A percentile compares a stretch with the other conserved stretches of the same genome.
Evolutionary conservation across 768 basidiomycete genomes (phyloP).

Genomic region (Lactarius indigo): DNA sequence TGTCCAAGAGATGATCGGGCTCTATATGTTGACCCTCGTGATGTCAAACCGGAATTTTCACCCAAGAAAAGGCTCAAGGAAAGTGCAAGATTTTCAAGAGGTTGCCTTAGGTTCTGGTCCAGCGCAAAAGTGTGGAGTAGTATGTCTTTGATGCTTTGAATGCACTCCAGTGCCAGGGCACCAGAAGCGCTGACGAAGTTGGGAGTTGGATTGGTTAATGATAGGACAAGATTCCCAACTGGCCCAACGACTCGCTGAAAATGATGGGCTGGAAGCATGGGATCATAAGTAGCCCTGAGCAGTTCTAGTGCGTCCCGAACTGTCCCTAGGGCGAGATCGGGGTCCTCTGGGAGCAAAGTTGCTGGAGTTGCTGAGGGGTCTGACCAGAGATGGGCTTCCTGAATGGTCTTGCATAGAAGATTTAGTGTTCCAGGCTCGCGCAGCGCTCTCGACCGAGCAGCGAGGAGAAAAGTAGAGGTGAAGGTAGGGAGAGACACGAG

Average conservation of each 20-base stretch:
- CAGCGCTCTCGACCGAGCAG: conserved; percentile 59
- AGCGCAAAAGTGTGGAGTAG: conserved; percentile 23
- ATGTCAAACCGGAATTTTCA: conserved; percentile 16
- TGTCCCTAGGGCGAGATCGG: conserved; percentile 47
- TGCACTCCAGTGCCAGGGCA: conserved; percentile 20
- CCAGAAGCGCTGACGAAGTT: conserved; percentile 17
- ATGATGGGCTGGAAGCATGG: conserved; percentile 16
- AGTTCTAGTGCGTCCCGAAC: conserved; percentile 33
- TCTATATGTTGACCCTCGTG: conserved; percentile 15
- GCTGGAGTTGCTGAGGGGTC: conserved; percentile 52
- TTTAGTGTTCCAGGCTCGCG: conserved; percentile 66
- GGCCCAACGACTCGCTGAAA: conserved; percentile 21
- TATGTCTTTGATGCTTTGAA: conserved; percentile 22
- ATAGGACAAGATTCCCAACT: conserved; percentile 18
- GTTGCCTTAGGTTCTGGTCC: conserved; percentile 13
- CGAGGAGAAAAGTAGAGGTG: conserved; percentile 62
- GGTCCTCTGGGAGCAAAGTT: conserved; percentile 47
- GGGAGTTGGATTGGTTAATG: conserved; percentile 17
- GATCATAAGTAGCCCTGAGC: conserved; percentile 20
- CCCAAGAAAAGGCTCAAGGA: conserved; percentile 23
- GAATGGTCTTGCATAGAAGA: conserved; percentile 60
- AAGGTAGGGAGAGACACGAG: conserved; percentile 57
- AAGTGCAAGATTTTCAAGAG: conserved; percentile 24
- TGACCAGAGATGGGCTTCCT: conserved; percentile 61
- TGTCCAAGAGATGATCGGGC: conserved; percentile 22